Conservation (phyloP, 23 red algal species). For the Pyropia haitanensis region DNA sequence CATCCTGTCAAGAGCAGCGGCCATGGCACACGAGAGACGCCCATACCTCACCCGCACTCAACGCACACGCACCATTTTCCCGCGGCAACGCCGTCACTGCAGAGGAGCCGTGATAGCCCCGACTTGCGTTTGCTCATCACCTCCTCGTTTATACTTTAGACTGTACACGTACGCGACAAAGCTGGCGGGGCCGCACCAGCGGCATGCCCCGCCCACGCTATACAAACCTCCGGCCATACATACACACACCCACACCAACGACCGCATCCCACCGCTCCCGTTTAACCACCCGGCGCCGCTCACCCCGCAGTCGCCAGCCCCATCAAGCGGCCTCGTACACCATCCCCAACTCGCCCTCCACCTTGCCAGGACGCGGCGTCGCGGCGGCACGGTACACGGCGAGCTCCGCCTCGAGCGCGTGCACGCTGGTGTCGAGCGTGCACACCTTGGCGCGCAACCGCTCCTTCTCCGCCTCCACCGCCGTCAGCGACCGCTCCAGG, state of each 20-base stretch:
- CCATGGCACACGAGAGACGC: too few species aligned
- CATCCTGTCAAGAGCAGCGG: too few species aligned
- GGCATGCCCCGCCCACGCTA: too few species aligned
- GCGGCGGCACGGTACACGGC: neutral
- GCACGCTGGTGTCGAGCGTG: neutral
- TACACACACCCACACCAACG: slow-evolving; percentile 5
- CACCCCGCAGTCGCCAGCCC: neutral
- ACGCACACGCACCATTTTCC: too few species aligned
- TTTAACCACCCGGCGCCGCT: neutral
- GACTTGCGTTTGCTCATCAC: too few species aligned
- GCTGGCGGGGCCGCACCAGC: too few species aligned
- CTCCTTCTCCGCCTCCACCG: slow-evolving; percentile 17
- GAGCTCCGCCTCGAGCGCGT: slow-evolving; percentile 5
- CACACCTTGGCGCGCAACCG: neutral
- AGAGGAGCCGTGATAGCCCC: too few species aligned
- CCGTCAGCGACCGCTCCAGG: slow-evolving; percentile 16
- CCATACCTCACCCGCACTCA: too few species aligned
- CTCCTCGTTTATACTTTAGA: too few species aligned
- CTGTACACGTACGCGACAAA: too few species aligned
- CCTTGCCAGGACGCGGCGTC: neutral
- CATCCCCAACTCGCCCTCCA: neutral
- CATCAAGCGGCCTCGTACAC: neutral
- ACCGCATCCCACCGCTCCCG: too few species aligned
- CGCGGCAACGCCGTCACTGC: too few species aligned
- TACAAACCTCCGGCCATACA: slow-evolving; percentile 14